These are phyloP conservation scores for Collybiopsis luxurians DNA, from an alignment of 768 basidiomycete species.

Conservation along the genomic window DNA sequence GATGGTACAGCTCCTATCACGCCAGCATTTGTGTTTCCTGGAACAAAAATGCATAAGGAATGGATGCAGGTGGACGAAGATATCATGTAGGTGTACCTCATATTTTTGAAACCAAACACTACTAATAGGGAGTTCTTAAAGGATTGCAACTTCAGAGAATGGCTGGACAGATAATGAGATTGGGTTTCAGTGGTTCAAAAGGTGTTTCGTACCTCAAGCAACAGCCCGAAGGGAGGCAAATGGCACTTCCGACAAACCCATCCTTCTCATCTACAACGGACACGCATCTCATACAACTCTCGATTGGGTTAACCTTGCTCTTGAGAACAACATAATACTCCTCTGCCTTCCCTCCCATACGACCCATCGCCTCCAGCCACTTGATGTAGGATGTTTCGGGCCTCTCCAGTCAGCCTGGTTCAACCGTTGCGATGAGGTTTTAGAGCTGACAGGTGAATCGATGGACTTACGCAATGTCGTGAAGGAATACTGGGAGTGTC, in stretches of 20 bases:
- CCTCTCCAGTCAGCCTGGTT: conserved; percentile 26
- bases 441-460: conserved; percentile 16
- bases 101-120: too few relatives aligned
- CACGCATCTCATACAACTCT: conserved; percentile 37
- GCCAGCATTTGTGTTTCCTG: too few relatives aligned
- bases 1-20: too few relatives aligned
- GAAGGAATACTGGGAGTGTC: conserved; percentile 24
- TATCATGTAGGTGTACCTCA: too few relatives aligned
- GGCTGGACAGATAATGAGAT: conserved; percentile 41
- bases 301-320: conserved; percentile 23
- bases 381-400: conserved; percentile 39
- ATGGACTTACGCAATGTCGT: conserved; percentile 24
- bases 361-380: conserved; percentile 40
- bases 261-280: conserved; percentile 40
- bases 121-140: too few relatives aligned
- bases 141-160: too few relatives aligned
- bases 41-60: too few relatives aligned
- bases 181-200: conserved; percentile 21
- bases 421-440: conserved; percentile 18
- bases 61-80: too few relatives aligned
- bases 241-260: conserved; percentile 21
- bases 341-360: conserved; percentile 36
- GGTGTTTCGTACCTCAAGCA: conserved; percentile 20
- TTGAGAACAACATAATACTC: conserved; percentile 25
- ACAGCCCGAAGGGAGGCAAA: conserved; percentile 20